A percentile compares a stretch with the other conserved stretches of the same genome.
phyloP scores from a whole-genome alignment of 1,284 basidiomycete genomes.

The Athelia psychrophila region DNA sequence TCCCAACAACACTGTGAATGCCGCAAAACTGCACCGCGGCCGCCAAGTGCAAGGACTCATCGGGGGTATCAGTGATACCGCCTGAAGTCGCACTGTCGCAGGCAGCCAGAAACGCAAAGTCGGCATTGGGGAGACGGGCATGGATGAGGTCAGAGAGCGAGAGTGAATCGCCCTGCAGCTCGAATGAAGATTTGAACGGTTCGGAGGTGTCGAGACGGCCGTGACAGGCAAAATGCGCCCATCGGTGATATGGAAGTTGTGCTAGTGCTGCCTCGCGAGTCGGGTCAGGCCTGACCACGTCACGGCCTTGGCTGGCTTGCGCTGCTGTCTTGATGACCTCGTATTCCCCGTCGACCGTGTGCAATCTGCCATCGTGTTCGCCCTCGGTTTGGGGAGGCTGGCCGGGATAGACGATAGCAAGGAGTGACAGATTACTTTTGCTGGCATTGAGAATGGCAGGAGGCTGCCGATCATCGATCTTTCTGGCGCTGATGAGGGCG shows the following conservation, averaged over 20 bases:
- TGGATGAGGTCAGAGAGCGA: slow-evolving; percentile 25
- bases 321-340: slow-evolving; percentile 7
- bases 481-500: slow-evolving; percentile 21
- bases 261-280: slow-evolving; percentile 9
- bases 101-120: slow-evolving; percentile 34
- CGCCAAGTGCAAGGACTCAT: slow-evolving; percentile 33
- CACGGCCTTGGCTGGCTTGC: slow-evolving; percentile 7
- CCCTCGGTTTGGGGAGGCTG: background rate
- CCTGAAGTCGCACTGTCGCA: slow-evolving; percentile 20
- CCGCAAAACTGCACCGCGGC: slow-evolving; percentile 31
- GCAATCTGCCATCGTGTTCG: slow-evolving; percentile 3
- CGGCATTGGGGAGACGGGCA: slow-evolving; percentile 14
- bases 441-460: too few relatives aligned
- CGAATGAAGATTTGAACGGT: slow-evolving; percentile 24
- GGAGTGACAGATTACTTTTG: slow-evolving; percentile 3
- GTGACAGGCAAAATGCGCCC: slow-evolving; percentile 24
- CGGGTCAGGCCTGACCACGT: slow-evolving; percentile 13
- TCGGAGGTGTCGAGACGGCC: slow-evolving; percentile 7
- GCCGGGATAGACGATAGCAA: slow-evolving; percentile 21
- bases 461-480: background rate
- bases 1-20: slow-evolving; percentile 33
- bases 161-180: slow-evolving; percentile 17
- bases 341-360: slow-evolving; percentile 2
- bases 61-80: slow-evolving; percentile 17
- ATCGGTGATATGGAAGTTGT: slow-evolving; percentile 17